Base-by-base conservation (phyloP, 2,329 filamentous ascomycete genomes). In the Ceratocystis papillata region DNA sequence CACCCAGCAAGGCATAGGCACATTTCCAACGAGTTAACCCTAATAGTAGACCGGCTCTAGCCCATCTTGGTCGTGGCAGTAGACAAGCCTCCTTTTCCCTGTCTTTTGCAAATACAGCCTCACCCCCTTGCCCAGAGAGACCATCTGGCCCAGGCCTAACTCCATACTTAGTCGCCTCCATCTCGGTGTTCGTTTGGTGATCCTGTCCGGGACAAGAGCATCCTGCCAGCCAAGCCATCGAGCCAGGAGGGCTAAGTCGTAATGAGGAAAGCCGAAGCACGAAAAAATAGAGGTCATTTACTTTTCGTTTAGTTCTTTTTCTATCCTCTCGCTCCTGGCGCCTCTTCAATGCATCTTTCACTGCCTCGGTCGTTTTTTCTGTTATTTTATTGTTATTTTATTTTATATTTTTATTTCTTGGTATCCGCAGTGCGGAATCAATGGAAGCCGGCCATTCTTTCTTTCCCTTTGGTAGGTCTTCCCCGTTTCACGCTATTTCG, bases 141-240 rank as follows among this genome's bases (percentile, higher is more conserved):
- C 12, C 28, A 59, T 12, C 37, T 12, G 37, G 53, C 53, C 53
- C 33, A 59, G 53, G 33, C 53, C 53, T 59, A n/a, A 30, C 17
- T n/a, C 53, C 25, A 33, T 57, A 33, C 53, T 30, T 50, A 25
- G 48, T 17, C 25, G 15, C 53, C 53, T 33, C 53, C 28, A 33
- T 59, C 53, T 59, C 53, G 53, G 53, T 37, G 53, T 59, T 59
- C 53, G 53, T 59, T 59, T 59, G 53, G 53, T n/a, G 17, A 59
- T 59, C 53, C 53, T 59, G 53, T 59, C 53, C 53, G 53, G 28
- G 33, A 30, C 5, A 59, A 59, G 12, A 25, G 53, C 17, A 59
- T 30, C 53, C 53, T 59, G 6, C 10, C 12, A 59, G 22, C 5
- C 53, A 59, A 17, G 46, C n/a, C 46, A 50, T 37, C 5, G 4